phyloP scores from a whole-genome alignment of 2,329 filamentous ascomycete species.

The Monosporascus sp. region DNA sequence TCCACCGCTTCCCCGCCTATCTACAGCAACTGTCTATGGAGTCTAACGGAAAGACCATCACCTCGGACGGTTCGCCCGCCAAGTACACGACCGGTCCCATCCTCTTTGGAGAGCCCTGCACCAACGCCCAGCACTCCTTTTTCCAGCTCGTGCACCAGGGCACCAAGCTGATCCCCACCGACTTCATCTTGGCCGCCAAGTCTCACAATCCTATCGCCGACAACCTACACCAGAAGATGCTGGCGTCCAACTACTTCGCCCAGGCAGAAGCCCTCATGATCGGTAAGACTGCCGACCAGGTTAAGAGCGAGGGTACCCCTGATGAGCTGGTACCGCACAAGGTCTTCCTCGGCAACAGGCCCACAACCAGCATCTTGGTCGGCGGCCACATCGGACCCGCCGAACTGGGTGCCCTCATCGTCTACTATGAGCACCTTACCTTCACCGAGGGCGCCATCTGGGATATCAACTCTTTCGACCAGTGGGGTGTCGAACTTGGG shows the following conservation, averaged over 20 bases:
- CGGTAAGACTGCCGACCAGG: constrained; percentile 76
- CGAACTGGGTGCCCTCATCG: constrained; percentile 89
- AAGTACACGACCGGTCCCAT: constrained; percentile 98
- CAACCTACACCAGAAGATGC: constrained; percentile 95
- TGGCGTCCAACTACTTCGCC: constrained; percentile 87
- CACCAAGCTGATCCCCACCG: constrained; percentile 95
- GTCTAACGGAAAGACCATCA: constrained; percentile 97
- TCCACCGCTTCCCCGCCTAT: constrained; percentile 98
- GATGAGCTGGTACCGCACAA: constrained; percentile 90
- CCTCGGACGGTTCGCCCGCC: constrained; percentile 78
- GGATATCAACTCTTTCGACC: constrained; percentile 99
- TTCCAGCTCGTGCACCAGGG: constrained; percentile 99
- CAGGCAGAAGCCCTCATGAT: constrained; percentile 89
- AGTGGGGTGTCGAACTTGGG: constrained; percentile 98
- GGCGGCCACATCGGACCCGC: constrained; percentile 90
- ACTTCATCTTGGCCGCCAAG: constrained; percentile 95
- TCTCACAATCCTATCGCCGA: constrained; percentile 92
- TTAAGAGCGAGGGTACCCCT: constrained; percentile 67
- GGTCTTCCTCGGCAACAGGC: constrained; percentile 96
- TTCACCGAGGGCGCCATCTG: constrained; percentile 97
- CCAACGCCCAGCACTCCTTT: constrained; percentile 99
- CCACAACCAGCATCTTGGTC: constrained; percentile 87
- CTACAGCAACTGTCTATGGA: constrained; percentile 99
- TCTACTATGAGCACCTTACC: constrained; percentile 98
- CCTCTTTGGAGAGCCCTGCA: constrained; percentile 95